These are phyloP conservation scores for Erythrobasidium hasegawianum DNA, from an alignment of 1,284 basidiomycete genomes.

Conservation along the genomic window DNA sequence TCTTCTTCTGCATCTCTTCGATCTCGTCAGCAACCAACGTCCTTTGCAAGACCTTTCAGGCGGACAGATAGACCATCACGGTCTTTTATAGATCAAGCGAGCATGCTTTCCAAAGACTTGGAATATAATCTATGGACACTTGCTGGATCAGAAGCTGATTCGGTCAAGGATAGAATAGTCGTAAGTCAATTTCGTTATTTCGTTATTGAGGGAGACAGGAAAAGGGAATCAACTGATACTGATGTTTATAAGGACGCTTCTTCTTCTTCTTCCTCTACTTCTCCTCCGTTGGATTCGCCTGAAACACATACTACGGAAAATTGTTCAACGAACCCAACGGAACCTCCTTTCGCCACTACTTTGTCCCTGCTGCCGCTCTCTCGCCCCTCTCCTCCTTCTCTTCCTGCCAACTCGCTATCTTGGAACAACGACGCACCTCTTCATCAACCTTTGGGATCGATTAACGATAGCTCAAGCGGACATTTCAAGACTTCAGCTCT, in stretches of 20 bases:
- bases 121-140: slow-evolving; percentile 21
- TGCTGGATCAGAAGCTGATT: slow-evolving; percentile 15
- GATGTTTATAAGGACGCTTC: slow-evolving; percentile 23
- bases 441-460: neutral
- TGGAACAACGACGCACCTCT: neutral
- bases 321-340: neutral
- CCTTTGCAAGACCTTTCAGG: neutral
- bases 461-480: slow-evolving; percentile 33
- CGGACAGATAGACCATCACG: neutral
- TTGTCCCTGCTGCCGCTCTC: neutral
- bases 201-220: neutral
- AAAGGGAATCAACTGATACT: slow-evolving; percentile 28
- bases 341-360: neutral
- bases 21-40: too few species aligned
- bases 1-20: too few species aligned
- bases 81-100: slow-evolving; percentile 17
- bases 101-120: slow-evolving; percentile 3
- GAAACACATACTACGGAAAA: too few species aligned
- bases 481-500: slow-evolving; percentile 25
- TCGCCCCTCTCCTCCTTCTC: neutral
- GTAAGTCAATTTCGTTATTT: slow-evolving; percentile 26
- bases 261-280: too few species aligned
- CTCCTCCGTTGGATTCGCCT: too few species aligned
- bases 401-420: neutral
- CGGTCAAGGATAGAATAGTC: slow-evolving; percentile 16